phyloP scores from a whole-genome alignment of 2,329 filamentous ascomycete species.

The Colletotrichum acutatum region DNA sequence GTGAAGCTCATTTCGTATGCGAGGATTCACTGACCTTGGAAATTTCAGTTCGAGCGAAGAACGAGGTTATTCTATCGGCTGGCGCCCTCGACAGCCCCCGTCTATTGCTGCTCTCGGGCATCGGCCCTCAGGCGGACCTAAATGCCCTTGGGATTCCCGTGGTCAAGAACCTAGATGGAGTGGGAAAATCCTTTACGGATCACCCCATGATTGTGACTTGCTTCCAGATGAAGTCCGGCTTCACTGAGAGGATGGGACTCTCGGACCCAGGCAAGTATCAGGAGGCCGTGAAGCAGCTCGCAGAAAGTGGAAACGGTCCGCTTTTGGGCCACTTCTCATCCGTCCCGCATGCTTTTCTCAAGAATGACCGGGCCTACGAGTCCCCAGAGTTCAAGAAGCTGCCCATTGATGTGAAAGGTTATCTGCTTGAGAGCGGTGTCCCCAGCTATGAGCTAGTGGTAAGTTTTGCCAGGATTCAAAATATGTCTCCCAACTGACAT shows the following conservation, averaged over 20 bases:
- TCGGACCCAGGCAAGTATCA: conserved; percentile 14
- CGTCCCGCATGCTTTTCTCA: conserved; percentile 24
- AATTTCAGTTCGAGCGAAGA: conserved; percentile 55
- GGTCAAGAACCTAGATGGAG: neutral
- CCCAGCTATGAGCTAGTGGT: conserved; percentile 23
- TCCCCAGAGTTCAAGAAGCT: conserved; percentile 3
- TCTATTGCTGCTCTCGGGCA: conserved; percentile 45
- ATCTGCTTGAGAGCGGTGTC: neutral
- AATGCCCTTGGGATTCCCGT: conserved; percentile 6
- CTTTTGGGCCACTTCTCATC: conserved; percentile 19
- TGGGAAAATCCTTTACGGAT: conserved; percentile 36
- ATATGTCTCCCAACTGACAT: neutral
- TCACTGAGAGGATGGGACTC: conserved; percentile 17
- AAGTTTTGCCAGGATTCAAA: too few relatives aligned
- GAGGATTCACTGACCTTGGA: neutral
- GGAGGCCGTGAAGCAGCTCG: conserved; percentile 14
- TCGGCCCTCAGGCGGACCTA: neutral
- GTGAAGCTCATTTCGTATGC: rapidly evolving
- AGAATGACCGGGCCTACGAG: conserved; percentile 14
- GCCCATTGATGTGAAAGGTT: neutral
- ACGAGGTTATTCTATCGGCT: conserved; percentile 74
- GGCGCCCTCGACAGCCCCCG: conserved; percentile 72
- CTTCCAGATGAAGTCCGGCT: conserved; percentile 27
- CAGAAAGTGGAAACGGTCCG: conserved; percentile 6
- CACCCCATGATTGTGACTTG: conserved; percentile 24